Conservation (phyloP, 306 rosid species). For the Rosa lucieae region DNA sequence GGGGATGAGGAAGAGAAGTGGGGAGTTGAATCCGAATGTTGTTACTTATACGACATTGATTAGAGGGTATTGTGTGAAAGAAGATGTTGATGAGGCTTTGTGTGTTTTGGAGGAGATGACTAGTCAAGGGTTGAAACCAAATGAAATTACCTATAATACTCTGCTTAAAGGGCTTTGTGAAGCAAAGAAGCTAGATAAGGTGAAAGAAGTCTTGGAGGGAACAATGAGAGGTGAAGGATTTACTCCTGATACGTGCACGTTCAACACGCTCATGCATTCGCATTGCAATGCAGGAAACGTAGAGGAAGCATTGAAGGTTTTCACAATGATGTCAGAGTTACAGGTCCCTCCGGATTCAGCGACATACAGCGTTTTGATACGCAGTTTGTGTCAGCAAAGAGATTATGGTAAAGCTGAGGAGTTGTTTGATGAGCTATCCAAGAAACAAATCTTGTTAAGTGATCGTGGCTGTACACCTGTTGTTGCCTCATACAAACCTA, state of each 20-base stretch:
- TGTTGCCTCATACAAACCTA: conserved; percentile 69
- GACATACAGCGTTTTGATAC: conserved; percentile 64
- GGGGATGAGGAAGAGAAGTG: conserved; percentile 63
- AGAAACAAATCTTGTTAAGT: conserved; percentile 53
- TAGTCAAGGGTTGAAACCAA: conserved; percentile 54
- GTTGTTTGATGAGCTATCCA: conserved; percentile 59
- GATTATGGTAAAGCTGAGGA: conserved; percentile 59
- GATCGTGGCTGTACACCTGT: conserved; percentile 67
- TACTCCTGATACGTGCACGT: conserved; percentile 69
- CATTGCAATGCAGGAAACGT: conserved; percentile 62
- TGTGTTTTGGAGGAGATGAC: conserved; percentile 69
- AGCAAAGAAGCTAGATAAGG: conserved; percentile 50
- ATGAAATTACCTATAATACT: conserved; percentile 64
- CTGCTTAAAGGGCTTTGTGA: conserved; percentile 77
- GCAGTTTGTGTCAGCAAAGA: conserved; percentile 59
- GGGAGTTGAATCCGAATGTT: conserved; percentile 64
- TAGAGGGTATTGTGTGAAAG: conserved; percentile 70
- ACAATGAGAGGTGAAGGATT: conserved; percentile 38
- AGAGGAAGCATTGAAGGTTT: conserved; percentile 65
- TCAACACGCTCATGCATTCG: conserved; percentile 64
- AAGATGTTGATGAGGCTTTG: conserved; percentile 63
- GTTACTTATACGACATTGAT: conserved; percentile 82
- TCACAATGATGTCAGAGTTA: conserved; percentile 56
- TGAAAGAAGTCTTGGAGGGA: conserved; percentile 54
- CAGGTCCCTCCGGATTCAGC: conserved; percentile 68